phyloP scores from a whole-genome alignment of 2,329 filamentous ascomycete species.

The Calycina herbarum region DNA sequence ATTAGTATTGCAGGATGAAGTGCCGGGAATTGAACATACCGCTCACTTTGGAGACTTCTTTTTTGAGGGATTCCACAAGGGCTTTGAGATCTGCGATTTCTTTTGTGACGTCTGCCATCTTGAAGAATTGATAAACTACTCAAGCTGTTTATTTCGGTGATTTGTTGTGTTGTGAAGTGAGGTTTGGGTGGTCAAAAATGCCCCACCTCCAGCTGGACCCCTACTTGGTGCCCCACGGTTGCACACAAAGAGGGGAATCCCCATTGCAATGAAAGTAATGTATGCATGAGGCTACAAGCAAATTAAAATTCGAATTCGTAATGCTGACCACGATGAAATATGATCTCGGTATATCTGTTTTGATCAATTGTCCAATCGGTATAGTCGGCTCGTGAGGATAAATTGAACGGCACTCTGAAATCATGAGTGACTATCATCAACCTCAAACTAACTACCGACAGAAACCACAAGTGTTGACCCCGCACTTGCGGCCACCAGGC shows the following conservation, averaged over 20 bases:
- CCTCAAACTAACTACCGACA: slow-evolving; percentile 1
- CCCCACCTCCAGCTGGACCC: background rate
- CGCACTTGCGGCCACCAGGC: background rate
- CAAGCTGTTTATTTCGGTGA: background rate
- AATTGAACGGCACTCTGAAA: background rate
- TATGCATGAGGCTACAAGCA: background rate
- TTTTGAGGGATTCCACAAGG: slow-evolving; percentile 19
- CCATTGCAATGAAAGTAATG: no score
- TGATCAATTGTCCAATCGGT: background rate
- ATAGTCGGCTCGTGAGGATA: background rate
- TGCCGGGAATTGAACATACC: slow-evolving; percentile 18
- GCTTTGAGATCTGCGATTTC: slow-evolving; percentile 21
- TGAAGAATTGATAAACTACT: background rate
- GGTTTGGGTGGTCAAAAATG: background rate
- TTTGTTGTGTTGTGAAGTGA: background rate
- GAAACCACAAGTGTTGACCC: background rate
- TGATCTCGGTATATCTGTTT: background rate
- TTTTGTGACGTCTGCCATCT: slow-evolving; percentile 2
- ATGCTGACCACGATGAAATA: background rate
- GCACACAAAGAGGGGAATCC: background rate
- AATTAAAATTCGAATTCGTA: background rate
- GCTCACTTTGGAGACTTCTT: slow-evolving; percentile 27
- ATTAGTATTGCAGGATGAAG: slow-evolving; percentile 33
- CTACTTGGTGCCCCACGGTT: background rate
- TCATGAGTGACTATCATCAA: background rate